phyloP scores from a whole-genome alignment of 2,329 filamentous ascomycete genomes.

The Neopestalotiopsis clavispora region DNA sequence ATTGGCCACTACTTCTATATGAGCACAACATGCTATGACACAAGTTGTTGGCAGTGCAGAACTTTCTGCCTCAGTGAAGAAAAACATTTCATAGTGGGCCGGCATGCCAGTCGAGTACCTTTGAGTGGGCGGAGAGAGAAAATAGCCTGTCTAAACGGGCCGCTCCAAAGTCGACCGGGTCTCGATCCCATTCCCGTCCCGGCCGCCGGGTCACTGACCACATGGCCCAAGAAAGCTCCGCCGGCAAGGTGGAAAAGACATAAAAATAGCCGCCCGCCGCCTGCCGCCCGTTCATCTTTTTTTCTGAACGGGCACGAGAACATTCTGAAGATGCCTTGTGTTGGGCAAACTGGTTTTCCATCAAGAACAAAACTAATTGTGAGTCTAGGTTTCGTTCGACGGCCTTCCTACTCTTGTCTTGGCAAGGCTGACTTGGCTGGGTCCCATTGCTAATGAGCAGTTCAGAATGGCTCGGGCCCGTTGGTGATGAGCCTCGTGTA shows the following conservation, averaged over 20 bases:
- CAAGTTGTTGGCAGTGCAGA: not conserved
- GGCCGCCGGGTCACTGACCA: not conserved
- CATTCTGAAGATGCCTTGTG: too few relatives aligned
- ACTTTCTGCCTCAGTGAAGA: not conserved
- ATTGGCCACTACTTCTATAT: not conserved
- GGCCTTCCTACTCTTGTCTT: too few relatives aligned
- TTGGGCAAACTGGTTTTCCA: too few relatives aligned
- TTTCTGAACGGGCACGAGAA: too few relatives aligned
- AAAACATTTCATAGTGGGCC: not conserved
- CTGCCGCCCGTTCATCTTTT: too few relatives aligned
- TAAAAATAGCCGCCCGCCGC: not conserved
- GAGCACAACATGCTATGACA: not conserved
- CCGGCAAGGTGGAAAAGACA: not conserved
- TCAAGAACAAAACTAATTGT: too few relatives aligned
- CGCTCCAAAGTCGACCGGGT: not conserved
- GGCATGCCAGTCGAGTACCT: not conserved
- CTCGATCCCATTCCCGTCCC: not conserved
- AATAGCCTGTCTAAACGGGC: not conserved
- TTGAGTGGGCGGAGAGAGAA: not conserved
- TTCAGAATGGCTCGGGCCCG: too few relatives aligned
- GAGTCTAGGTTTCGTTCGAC: too few relatives aligned
- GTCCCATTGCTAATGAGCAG: too few relatives aligned
- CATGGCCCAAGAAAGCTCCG: not conserved
- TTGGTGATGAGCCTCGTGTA: too few relatives aligned
- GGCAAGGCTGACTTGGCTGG: too few relatives aligned